These are phyloP conservation scores for Elaphomyces granulatus DNA, from an alignment of 495 filamentous ascomycete genomes.

Conservation along the genomic window DNA sequence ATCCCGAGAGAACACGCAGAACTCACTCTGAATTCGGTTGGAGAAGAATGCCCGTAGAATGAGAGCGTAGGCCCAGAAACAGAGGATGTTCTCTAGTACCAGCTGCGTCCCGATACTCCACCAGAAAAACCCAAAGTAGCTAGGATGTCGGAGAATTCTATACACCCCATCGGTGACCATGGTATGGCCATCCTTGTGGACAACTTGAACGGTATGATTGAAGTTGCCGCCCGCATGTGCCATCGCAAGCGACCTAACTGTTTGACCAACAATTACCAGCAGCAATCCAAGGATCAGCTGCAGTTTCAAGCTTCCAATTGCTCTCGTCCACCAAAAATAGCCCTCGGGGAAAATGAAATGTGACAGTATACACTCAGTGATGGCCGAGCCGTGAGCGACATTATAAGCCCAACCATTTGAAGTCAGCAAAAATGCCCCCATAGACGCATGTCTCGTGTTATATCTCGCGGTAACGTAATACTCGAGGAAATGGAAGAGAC, in stretches of 20 bases:
- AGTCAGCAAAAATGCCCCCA: constrained; percentile 69
- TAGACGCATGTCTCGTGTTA: constrained; percentile 58
- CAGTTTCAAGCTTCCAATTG: constrained; percentile 11
- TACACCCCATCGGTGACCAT: constrained; percentile 68
- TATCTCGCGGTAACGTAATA: constrained; percentile 75
- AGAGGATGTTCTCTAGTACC: constrained; percentile 70
- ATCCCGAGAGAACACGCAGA: constrained; percentile 2
- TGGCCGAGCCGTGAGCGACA: constrained; percentile 60
- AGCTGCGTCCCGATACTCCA: constrained; percentile 93
- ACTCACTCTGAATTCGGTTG: constrained; percentile 50
- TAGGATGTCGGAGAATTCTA: constrained; percentile 57
- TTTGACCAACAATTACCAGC: constrained; percentile 58
- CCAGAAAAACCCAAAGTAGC: constrained; percentile 97
- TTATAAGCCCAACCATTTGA: constrained; percentile 76
- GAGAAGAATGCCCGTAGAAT: constrained; percentile 80
- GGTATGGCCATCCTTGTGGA: constrained; percentile 48
- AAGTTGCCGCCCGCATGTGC: constrained; percentile 78
- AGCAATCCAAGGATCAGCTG: constrained; percentile 39
- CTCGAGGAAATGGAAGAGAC: constrained; percentile 90
- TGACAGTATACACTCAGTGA: constrained; percentile 53
- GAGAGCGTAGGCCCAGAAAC: constrained; percentile 54
- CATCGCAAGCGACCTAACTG: constrained; percentile 66
- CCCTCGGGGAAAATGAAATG: constrained; percentile 37
- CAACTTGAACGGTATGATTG: constrained; percentile 69
- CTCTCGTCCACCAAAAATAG: constrained; percentile 18